These are phyloP conservation scores for Eucalyptus curtisii DNA, from an alignment of 345 rosid genomes.

Conservation along the genomic window DNA sequence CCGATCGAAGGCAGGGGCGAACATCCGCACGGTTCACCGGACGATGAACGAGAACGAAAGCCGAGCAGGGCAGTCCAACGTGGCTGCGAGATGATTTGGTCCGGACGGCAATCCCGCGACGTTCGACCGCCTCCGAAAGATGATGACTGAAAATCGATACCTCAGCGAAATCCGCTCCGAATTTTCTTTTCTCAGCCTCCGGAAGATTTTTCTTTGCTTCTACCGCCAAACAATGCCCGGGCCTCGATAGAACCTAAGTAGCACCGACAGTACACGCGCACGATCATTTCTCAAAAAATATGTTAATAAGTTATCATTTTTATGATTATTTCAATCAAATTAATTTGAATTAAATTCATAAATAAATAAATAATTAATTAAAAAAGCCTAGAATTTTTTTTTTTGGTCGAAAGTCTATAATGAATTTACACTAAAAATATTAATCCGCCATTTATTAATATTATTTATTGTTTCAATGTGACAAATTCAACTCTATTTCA, in stretches of 20 bases:
- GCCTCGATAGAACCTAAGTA: not conserved
- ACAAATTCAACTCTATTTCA: too few species aligned
- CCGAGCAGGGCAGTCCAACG: not conserved
- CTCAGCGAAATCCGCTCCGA: not conserved
- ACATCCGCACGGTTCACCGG: fast-evolving
- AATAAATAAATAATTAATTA: too few species aligned
- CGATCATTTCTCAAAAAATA: too few species aligned
- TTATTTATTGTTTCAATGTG: too few species aligned
- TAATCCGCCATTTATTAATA: too few species aligned
- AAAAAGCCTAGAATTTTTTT: too few species aligned
- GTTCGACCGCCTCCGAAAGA: not conserved
- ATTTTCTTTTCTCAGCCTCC: not conserved
- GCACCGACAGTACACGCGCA: too few species aligned
- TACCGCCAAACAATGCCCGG: not conserved
- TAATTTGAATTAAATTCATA: too few species aligned
- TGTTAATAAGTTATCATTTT: too few species aligned
- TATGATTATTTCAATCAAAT: too few species aligned
- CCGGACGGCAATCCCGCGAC: not conserved
- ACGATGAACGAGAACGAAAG: not conserved
- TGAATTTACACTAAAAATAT: too few species aligned
- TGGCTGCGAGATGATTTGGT: not conserved
- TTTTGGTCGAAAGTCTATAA: too few species aligned
- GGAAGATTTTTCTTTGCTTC: not conserved
- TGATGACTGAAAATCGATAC: not conserved
- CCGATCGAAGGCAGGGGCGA: not conserved